Base-by-base conservation (phyloP, 352 stramenopile genomes). In the Globisporangium emineosum region DNA sequence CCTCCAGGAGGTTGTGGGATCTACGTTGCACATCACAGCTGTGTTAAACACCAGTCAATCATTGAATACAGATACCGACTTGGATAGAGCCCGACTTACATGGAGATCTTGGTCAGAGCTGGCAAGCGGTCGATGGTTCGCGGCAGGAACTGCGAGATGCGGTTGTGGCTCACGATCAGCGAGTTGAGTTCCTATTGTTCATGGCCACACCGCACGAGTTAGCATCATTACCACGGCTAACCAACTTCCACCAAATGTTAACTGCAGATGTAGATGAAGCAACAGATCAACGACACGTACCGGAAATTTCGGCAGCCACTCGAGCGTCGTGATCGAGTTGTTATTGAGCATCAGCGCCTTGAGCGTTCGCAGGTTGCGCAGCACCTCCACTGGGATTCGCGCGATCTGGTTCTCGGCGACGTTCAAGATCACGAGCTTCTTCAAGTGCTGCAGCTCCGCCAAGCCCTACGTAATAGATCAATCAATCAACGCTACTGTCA, bases 261-360 rank as follows among this genome's bases (percentile, higher is more conserved):
- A n/a, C n/a, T n/a, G n/a, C n/a, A n/a, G n/a, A n/a, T n/a, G n/a
- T n/a, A n/a, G n/a, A n/a, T n/a, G n/a, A n/a, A n/a, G n/a, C n/a
- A n/a, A n/a, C n/a, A n/a, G n/a, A n/a, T 35, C 51, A 8, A 17
- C 19, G 7, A 19, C n/a, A 60, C 62, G 25, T 59, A 79, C 78
- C 21, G 81, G 75, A 30, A 95, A 68, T 56, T 84, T 86, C 0
- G 87, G 87, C 23, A 95, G 58, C 87, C 87, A 95, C 49, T 94
- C 87, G n/a, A 95, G 65, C 27, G 83, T 79, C 33, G 80, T 85
- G 52, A 95, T 93, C 35, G 77, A 69, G 68, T 95, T 95, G 66
- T 90, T 91, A 66, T 93, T 95, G 21, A 95, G 77, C 62, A 95
- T 82, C 2, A 93, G 76, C 54, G 82, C 87, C 66, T 94, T 94